Conservation (phyloP, 495 filamentous ascomycete genomes). For the Baudoinia panamericana region DNA sequence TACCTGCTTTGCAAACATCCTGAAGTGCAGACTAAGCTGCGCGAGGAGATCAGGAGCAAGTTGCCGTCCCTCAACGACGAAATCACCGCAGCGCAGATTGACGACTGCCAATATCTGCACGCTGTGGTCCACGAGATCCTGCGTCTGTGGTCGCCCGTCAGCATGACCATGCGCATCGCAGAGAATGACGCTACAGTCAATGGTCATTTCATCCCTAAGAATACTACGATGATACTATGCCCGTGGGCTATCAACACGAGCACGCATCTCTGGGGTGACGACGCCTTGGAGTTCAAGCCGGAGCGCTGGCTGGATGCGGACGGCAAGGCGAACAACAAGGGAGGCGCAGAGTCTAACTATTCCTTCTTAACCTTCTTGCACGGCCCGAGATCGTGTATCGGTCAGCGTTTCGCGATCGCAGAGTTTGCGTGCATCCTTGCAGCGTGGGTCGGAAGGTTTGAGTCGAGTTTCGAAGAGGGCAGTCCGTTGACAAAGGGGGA, state of each 20-base stretch:
- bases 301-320: conserved; percentile 30
- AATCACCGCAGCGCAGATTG: conserved; percentile 40
- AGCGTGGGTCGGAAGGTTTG: conserved; percentile 56
- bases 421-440: conserved; percentile 79
- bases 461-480: conserved; percentile 39
- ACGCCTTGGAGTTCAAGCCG: conserved; percentile 33
- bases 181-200: conserved; percentile 49
- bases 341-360: conserved; percentile 31
- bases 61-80: conserved; percentile 45
- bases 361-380: conserved; percentile 33
- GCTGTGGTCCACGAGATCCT: conserved; percentile 49
- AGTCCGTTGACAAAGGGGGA: conserved; percentile 14
- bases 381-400: conserved; percentile 38
- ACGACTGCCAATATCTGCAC: conserved; percentile 45
- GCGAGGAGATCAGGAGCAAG: conserved; percentile 45
- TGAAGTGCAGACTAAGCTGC: conserved; percentile 42
- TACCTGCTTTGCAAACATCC: conserved; percentile 48
- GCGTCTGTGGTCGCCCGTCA: conserved; percentile 46
- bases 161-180: conserved; percentile 50
- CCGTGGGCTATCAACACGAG: conserved; percentile 34
- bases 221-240: conserved; percentile 38
- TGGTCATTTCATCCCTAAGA: conserved; percentile 42
- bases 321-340: conserved; percentile 26
- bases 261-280: conserved; percentile 28
- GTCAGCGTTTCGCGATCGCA: conserved; percentile 55